A percentile compares a stretch with the other conserved stretches of the same genome.
phyloP scores from a whole-genome alignment of 257 asterid species.

The Solanum virginianum region DNA sequence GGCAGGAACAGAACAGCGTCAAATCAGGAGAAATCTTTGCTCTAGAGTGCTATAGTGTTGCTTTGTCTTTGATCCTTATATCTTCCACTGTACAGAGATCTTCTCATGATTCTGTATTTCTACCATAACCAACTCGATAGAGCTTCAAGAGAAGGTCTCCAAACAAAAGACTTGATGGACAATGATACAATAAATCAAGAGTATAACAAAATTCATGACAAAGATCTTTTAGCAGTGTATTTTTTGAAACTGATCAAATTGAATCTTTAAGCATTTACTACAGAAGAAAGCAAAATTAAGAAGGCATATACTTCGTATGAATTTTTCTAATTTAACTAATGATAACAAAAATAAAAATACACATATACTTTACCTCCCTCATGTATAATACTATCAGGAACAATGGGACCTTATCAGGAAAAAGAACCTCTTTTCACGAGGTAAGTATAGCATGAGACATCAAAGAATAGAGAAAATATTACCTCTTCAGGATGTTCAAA shows the following conservation, averaged over 20 bases:
- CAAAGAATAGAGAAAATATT: slow-evolving; percentile 4
- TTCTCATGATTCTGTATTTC: background rate
- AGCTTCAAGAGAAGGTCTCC: background rate
- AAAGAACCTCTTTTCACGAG: background rate
- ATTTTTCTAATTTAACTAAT: background rate
- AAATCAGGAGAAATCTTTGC: background rate
- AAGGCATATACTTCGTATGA: background rate
- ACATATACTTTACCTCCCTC: background rate
- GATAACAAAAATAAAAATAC: background rate
- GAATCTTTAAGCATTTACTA: background rate
- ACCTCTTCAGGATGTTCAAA: slow-evolving; percentile 81
- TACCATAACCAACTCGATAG: background rate
- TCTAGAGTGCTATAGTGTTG: background rate
- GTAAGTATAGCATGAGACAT: background rate
- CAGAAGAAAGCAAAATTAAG: background rate
- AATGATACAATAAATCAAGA: background rate
- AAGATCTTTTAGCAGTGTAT: background rate
- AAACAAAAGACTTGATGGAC: background rate
- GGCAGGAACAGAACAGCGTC: background rate
- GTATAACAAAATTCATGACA: background rate
- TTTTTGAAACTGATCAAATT: background rate
- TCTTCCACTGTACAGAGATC: background rate
- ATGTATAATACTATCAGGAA: background rate
- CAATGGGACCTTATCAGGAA: background rate
- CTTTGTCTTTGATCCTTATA: background rate